These are phyloP conservation scores for Paraconiothyrium sp. DNA, from an alignment of 2,329 filamentous ascomycete genomes.

Conservation along the genomic window DNA sequence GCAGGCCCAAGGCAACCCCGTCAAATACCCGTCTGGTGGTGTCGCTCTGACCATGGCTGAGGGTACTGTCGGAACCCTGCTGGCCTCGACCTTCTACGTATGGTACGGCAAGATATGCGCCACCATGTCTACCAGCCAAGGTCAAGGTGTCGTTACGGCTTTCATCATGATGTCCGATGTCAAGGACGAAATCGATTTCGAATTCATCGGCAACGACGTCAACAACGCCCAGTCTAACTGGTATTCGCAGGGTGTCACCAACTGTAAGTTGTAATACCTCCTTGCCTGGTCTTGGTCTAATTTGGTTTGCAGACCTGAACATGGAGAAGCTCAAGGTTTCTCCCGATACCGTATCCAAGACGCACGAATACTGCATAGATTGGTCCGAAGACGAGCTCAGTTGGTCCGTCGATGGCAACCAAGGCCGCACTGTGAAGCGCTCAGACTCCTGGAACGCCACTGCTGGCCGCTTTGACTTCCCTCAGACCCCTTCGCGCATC, in stretches of 20 bases:
- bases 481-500: conserved; percentile 89
- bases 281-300: conserved; percentile 25
- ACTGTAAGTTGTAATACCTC: conserved; percentile 70
- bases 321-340: conserved; percentile 71
- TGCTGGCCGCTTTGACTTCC: conserved; percentile 82
- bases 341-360: conserved; percentile 75
- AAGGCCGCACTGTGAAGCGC: conserved; percentile 77
- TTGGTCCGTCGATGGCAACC: conserved; percentile 86
- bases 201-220: conserved; percentile 87
- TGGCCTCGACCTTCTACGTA: conserved; percentile 86
- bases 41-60: conserved; percentile 89
- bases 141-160: conserved; percentile 90
- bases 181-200: conserved; percentile 98
- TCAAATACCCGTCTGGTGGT: conserved; percentile 67
- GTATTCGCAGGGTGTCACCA: conserved; percentile 92
- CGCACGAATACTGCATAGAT: conserved; percentile 90
- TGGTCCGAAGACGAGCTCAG: conserved; percentile 88
- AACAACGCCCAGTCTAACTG: conserved; percentile 88
- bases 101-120: conserved; percentile 97
- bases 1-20: conserved; percentile 83
- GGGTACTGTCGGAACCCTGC: conserved; percentile 83
- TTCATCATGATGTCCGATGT: conserved; percentile 96
- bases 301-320: conserved; percentile 72
- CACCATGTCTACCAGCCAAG: conserved; percentile 83
- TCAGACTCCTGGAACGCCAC: conserved; percentile 87